Evolutionary conservation across 2,329 filamentous ascomycete species (phyloP), one percentile per base, ranked within the genome.

Genomic region (Beauveria australis): DNA sequence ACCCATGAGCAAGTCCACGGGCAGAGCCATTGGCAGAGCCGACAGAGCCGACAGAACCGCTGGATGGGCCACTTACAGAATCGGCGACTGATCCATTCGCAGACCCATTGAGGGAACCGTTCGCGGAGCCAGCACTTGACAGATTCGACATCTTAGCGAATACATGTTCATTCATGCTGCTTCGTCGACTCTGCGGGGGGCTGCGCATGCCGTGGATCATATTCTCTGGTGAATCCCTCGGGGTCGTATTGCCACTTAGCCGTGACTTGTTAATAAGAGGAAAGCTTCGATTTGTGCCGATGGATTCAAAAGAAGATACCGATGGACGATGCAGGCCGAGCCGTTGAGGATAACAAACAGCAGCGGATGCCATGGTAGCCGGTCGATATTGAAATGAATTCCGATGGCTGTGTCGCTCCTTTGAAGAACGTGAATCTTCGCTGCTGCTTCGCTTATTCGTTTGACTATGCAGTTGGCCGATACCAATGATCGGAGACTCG

Each of bases 221-320:
- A 37, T 75, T 71, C 48, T 83, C 80, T 1, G 79, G 79, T 1
- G 81, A 82, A 3, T 74, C 77, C 22, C 72, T 74, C 2, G 79
- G 78, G 2, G 78, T 82, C 16, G 81, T 71, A 6, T 78, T 79
- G 37, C 73, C 76, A 54, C 74, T 77, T 9, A 74, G 68, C 63
- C 76, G 80, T 18, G 77, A 67, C 66, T 77, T 82, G 65, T 80
- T 82, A 47, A 86, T 78, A 5, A 87, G 74, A 1, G 84, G 84
- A 64, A 87, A 87, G 68, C 82, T 87, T 65, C 85, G 76, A 55
- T 79, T 82, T 1, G 84, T 86, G 18, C 82, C 82, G 0, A 75
- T 78, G 0, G 83, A 87, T 51, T 81, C 80, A 61, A 84, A 76
- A 0, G 82, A 84, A 4, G 82, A 81, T 24, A 81, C 70, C 0